phyloP scores from a whole-genome alignment of 495 filamentous ascomycete genomes.

The Oidiodendron maius region DNA sequence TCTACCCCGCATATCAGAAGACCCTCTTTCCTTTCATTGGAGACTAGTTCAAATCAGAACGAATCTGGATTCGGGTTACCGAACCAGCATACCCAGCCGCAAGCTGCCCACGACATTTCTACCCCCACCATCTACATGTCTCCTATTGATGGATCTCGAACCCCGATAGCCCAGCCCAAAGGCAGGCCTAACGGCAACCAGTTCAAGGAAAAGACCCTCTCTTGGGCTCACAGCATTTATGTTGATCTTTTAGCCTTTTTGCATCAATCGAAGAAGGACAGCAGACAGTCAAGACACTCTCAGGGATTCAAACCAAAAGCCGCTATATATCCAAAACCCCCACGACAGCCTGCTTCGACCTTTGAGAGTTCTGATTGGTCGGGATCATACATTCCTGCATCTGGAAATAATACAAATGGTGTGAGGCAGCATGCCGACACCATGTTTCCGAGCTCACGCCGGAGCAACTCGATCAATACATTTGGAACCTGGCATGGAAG shows the following conservation, averaged over 20 bases:
- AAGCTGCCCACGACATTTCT: background rate
- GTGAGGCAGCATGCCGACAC: background rate
- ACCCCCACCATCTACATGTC: conserved; percentile 5
- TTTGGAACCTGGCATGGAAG: conserved; percentile 2
- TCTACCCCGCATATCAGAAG: background rate
- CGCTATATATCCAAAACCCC: conserved; percentile 59
- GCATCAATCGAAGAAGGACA: conserved; percentile 52
- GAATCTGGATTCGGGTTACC: background rate
- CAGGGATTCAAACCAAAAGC: conserved; percentile 38
- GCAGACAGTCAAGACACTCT: conserved; percentile 37
- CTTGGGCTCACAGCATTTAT: conserved; percentile 84
- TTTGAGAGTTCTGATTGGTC: conserved; percentile 8
- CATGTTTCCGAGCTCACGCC: background rate
- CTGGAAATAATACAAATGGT: background rate
- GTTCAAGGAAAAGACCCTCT: conserved; percentile 75
- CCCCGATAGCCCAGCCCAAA: conserved; percentile 12
- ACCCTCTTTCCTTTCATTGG: background rate
- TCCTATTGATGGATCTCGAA: conserved; percentile 7
- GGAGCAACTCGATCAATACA: background rate
- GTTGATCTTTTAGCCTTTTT: conserved; percentile 76
- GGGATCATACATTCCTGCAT: background rate
- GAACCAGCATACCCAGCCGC: background rate
- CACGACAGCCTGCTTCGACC: conserved; percentile 40
- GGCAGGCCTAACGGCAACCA: conserved; percentile 30
- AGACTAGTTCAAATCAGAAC: background rate